Evolutionary conservation across 805 yeast genomes (phyloP), one percentile per base, ranked within the genome.

Genomic region (Kuraishia cidri): DNA sequence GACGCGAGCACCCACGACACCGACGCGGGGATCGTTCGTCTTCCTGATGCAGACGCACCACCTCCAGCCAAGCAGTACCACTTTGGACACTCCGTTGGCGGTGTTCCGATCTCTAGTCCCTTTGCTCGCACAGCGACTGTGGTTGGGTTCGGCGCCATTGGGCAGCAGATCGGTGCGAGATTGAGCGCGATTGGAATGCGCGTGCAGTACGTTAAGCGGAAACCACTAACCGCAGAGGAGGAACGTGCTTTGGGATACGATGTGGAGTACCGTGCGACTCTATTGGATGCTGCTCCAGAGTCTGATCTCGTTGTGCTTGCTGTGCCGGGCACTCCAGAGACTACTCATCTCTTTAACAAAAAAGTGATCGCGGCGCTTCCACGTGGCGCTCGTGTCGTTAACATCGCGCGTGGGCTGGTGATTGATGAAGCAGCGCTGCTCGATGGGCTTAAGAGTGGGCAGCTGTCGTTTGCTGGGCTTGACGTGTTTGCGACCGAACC

Each of bases 61-160:
- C n/a, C n/a, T n/a, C 37, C 52, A n/a, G 37, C 41, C 4, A 38
- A 39, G n/a, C 45, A 61, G 48, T 56, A 63, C 38, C 58, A 65
- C 0, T 53, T 55, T 25, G 64, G 70, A 12, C 66, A 66, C 14
- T 44, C 48, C 13, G 52, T 74, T 3, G 77, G 74, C 26, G 57
- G 70, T 17, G 38, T 46, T 16, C 47, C 47, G 19, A 49, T 69
- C 42, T 72, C 52, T 14, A 64, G 74, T 4, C 86, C 87, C 5
- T 49, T 53, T 11, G 75, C 75, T 14, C 77, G 73, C 46, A 60
- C 59, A 16, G 86, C 66, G 1, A 72, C 77, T 3, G 65, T 83
- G 22, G 71, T 80, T 3, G 94, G 94, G 0, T 76, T 82, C 45
- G 94, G 94, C 1, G 62, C 73, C 14, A 83, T 83, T 43, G 94